phyloP scores from a whole-genome alignment of 2,329 filamentous ascomycete species.

The Simplicillium aogashimaense region DNA sequence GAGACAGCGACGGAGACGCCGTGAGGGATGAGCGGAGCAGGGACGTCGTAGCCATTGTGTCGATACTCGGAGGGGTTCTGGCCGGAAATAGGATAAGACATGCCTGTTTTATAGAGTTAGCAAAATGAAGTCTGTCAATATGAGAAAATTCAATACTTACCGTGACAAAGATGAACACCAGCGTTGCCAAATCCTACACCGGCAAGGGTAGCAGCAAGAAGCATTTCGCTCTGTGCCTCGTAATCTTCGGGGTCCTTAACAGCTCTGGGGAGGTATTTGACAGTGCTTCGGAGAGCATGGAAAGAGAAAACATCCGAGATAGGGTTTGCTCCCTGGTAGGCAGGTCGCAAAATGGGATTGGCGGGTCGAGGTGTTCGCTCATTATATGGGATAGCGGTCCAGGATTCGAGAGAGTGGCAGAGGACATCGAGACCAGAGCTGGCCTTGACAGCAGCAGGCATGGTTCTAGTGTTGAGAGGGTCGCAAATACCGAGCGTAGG shows the following conservation, averaged over 20 bases:
- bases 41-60: constrained; percentile 76
- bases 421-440: constrained; percentile 88
- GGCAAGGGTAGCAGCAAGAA: constrained; percentile 85
- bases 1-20: constrained; percentile 93
- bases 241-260: constrained; percentile 81
- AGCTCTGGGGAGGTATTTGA: constrained; percentile 86
- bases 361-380: constrained; percentile 74
- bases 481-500: constrained; percentile 83
- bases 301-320: constrained; percentile 97
- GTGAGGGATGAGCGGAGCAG: constrained; percentile 78
- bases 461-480: constrained; percentile 85
- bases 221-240: constrained; percentile 92
- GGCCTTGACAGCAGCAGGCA: constrained; percentile 90
- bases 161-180: constrained; percentile 72
- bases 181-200: constrained; percentile 97
- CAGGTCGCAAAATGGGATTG: constrained; percentile 84
- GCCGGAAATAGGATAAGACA: constrained; percentile 95
- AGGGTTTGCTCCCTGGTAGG: constrained; percentile 94
- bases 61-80: constrained; percentile 80
- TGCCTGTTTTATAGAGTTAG: constrained; percentile 41
- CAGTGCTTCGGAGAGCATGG: constrained; percentile 69
- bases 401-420: constrained; percentile 90
- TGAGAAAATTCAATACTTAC: constrained; percentile 23
- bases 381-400: constrained; percentile 93
- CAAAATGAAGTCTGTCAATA: background rate